phyloP scores from a whole-genome alignment of 2,329 filamentous ascomycete genomes.

The Aspergillus sp. region DNA sequence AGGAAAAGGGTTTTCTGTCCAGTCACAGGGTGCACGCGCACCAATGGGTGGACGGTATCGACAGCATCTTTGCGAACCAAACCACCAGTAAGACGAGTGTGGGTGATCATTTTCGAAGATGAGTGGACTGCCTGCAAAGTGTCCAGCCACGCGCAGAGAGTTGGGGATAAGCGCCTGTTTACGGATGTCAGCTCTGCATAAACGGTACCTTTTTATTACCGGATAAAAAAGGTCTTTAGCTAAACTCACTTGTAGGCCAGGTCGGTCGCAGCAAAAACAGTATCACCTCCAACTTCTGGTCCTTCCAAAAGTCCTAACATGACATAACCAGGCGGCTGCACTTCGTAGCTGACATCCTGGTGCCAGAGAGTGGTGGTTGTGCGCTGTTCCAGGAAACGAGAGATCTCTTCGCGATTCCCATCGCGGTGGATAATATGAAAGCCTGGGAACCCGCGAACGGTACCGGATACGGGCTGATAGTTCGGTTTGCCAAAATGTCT shows the following conservation, averaged over 20 bases:
- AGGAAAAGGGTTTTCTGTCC: slow-evolving; percentile 50
- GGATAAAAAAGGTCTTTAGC: background rate
- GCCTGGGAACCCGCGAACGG: slow-evolving; percentile 42
- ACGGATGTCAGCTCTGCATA: slow-evolving; percentile 4
- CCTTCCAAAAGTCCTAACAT: slow-evolving; percentile 51
- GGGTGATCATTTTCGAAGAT: slow-evolving; percentile 46
- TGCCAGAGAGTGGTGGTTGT: slow-evolving; percentile 51
- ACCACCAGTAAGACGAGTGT: slow-evolving; percentile 43
- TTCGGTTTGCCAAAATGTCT: slow-evolving; percentile 48
- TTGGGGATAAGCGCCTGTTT: slow-evolving; percentile 47
- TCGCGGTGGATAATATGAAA: slow-evolving; percentile 50
- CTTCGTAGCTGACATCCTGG: slow-evolving; percentile 51
- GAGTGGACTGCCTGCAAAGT: slow-evolving; percentile 40
- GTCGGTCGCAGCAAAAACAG: slow-evolving; percentile 47
- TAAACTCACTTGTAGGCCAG: slow-evolving; percentile 45
- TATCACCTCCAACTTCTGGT: slow-evolving; percentile 52
- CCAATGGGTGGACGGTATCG: slow-evolving; percentile 46
- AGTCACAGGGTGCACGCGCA: slow-evolving; percentile 51
- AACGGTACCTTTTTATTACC: background rate
- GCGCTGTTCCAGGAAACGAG: slow-evolving; percentile 43
- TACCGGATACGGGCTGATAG: slow-evolving; percentile 47
- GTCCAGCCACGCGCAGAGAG: slow-evolving; percentile 45
- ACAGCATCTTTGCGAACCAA: slow-evolving; percentile 47
- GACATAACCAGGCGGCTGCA: slow-evolving; percentile 49
- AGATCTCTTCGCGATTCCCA: slow-evolving; percentile 45